phyloP scores from a whole-genome alignment of 2,329 filamentous ascomycete genomes.

The Claviceps humidiphila region DNA sequence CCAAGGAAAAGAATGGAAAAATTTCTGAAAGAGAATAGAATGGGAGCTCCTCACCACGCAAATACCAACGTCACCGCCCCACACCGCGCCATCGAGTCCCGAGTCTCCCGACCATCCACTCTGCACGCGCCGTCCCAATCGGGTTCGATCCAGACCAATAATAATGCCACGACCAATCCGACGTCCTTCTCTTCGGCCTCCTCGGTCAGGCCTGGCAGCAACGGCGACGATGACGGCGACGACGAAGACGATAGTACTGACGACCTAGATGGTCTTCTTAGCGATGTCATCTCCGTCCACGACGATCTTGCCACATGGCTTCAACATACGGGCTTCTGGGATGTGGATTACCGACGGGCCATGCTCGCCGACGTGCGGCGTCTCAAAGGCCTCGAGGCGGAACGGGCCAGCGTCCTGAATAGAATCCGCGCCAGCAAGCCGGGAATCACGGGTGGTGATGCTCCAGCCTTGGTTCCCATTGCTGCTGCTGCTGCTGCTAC shows the following conservation, averaged over 20 bases:
- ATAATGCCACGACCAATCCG: not conserved
- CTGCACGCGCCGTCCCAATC: not conserved
- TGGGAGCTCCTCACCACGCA: not conserved
- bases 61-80: not conserved
- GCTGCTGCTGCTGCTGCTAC: not conserved
- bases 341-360: constrained; percentile 8
- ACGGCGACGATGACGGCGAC: not conserved
- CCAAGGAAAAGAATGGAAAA: too few species aligned
- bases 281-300: constrained; percentile 3
- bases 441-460: not conserved
- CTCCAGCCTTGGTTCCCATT: not conserved
- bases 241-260: not conserved
- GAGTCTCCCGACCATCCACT: not conserved
- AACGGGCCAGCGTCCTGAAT: constrained; percentile 9
- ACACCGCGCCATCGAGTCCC: not conserved
- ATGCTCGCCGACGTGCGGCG: constrained; percentile 8
- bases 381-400: constrained; percentile 10
- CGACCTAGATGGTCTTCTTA: not conserved
- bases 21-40: not conserved
- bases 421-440: constrained; percentile 8
- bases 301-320: constrained; percentile 14
- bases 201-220: not conserved
- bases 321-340: constrained; percentile 14
- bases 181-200: not conserved
- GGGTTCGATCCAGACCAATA: not conserved